These are phyloP conservation scores for Pseudofabraea citricarpa DNA, from an alignment of 2,329 filamentous ascomycete species.

Conservation along the genomic window DNA sequence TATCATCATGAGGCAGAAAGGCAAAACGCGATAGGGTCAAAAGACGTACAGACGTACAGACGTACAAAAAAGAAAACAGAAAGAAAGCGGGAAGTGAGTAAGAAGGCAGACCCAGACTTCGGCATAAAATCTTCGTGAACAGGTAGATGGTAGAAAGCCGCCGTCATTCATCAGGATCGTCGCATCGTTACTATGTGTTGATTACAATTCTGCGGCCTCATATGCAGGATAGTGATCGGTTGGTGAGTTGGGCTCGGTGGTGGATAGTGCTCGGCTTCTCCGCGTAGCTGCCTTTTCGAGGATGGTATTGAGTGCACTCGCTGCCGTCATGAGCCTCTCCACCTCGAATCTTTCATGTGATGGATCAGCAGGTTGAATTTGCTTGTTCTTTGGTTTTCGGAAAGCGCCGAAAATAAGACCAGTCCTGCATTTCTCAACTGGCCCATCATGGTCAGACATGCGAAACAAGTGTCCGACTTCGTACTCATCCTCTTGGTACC, in stretches of 20 bases:
- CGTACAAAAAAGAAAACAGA: no score
- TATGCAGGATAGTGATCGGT: slow-evolving; percentile 8
- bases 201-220: slow-evolving; percentile 42
- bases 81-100: no score
- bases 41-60: no score
- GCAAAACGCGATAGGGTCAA: no score
- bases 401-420: slow-evolving; percentile 18
- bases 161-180: no score
- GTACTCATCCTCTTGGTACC: slow-evolving; percentile 4
- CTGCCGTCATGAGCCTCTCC: slow-evolving; percentile 3
- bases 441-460: slow-evolving; percentile 5
- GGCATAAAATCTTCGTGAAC: no score
- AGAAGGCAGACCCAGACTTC: no score
- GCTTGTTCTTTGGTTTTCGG: slow-evolving; percentile 3
- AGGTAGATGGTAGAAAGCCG: no score
- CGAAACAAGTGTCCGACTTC: slow-evolving; percentile 9
- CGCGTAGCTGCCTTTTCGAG: slow-evolving; percentile 5
- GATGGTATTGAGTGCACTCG: slow-evolving; percentile 3
- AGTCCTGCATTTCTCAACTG: slow-evolving; percentile 3
- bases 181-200: no score
- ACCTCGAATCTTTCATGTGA: slow-evolving; percentile 1
- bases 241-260: slow-evolving; percentile 1
- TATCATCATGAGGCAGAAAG: no score
- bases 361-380: neutral
- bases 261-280: no score